Base-by-base conservation (phyloP, 345 rosid species). In the Lepidium aucheri region DNA sequence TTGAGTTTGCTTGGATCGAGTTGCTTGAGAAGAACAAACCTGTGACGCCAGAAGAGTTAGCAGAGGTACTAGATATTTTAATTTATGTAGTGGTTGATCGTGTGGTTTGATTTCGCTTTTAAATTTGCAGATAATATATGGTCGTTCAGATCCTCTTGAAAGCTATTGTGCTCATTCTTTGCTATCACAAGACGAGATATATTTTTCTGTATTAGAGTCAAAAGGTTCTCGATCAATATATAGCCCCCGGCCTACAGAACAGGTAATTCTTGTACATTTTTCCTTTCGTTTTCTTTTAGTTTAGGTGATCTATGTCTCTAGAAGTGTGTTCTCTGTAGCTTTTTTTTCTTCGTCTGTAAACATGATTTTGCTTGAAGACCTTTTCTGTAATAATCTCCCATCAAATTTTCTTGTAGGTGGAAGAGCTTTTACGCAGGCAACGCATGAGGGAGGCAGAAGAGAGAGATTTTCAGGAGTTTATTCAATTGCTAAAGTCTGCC, bases 1-100 rank as follows among this genome's bases (percentile, higher is more conserved):
- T 93, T 34, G 97, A 93, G 89, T 85, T 88, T 67, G 98, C 98
- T 70, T 93, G 98, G 98, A 75, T 73, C 9, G 98, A 93, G 83
- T 91, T 93, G 57, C 90, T 88, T 64, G 97, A 93, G 79, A 80
- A 84, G 73, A 90, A 90, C 69, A 85, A 81, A 60, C 78, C 96
- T 15, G 90, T 90, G 60, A 88, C 95, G 6, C 77, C 86, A 7
- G 95, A 85, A 83, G 97, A 86, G 66, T 73, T 93, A 67, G 98
- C 98, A 1, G 90, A 90, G 98, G 98, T 93, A 85, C 56, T 62
- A 30, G 18, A 61, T 44, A 47, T 44, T 35, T 56, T 30, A 70
- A 63, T 39, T 42, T 4, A 30, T 59, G 24, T 26, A 51, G 47
- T 8, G 40, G 35, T 54, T 17, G 36, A 50, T 34, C 43, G 59